These are phyloP conservation scores for Ceratocystis cubensis DNA, from an alignment of 2,329 filamentous ascomycete genomes.

Conservation along the genomic window DNA sequence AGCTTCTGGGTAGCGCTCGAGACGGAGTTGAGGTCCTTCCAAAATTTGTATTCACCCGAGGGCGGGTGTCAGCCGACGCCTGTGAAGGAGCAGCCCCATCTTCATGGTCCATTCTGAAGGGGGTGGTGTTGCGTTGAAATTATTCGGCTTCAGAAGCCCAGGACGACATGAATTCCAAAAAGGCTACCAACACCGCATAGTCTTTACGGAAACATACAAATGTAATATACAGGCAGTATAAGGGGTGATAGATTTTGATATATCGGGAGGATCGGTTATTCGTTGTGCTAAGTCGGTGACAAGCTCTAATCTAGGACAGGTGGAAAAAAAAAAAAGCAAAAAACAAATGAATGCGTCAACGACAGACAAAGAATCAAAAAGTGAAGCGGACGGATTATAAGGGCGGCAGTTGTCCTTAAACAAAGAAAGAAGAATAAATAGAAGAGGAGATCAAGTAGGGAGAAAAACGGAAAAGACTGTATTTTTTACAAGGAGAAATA, in stretches of 20 bases:
- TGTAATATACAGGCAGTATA: not conserved
- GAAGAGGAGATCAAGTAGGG: not conserved
- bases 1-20: not conserved
- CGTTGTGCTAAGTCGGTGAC: not conserved
- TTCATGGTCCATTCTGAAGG: conserved; percentile 3
- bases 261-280: not conserved
- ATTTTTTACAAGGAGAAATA: not conserved
- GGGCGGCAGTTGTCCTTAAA: not conserved
- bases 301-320: not conserved
- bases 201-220: not conserved
- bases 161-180: not conserved
- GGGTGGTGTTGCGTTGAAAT: not conserved
- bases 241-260: not conserved
- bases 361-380: not conserved
- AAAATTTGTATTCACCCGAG: not conserved
- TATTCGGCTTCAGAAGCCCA: conserved; percentile 4
- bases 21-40: not conserved
- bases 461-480: not conserved
- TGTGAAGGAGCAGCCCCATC: conserved; percentile 7
- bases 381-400: not conserved
- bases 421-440: not conserved
- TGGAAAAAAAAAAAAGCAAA: not conserved
- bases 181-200: conserved; percentile 7
- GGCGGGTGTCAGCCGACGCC: not conserved
- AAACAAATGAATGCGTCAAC: not conserved